phyloP scores from a whole-genome alignment of 768 basidiomycete species.

The Leccinum olivaceopallidum region DNA sequence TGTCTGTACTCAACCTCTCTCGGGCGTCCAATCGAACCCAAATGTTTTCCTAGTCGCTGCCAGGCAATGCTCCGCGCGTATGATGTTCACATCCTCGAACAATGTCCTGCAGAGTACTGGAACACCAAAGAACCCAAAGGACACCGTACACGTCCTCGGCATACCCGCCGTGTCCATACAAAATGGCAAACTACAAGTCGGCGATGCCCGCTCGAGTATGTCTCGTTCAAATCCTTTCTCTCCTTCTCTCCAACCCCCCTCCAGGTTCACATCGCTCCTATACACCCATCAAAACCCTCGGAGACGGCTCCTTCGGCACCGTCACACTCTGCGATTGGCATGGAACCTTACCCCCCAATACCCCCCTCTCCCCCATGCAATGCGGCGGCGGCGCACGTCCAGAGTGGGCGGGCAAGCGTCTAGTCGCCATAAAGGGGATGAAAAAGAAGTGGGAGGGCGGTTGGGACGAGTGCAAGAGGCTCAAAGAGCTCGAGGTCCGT shows the following conservation, averaged over 20 bases:
- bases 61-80: slow-evolving; percentile 37
- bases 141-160: slow-evolving; percentile 66
- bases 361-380: slow-evolving; percentile 92
- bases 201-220: slow-evolving; percentile 70
- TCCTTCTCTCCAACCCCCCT: slow-evolving; percentile 1
- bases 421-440: slow-evolving; percentile 98
- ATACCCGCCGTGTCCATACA: slow-evolving; percentile 77
- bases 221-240: slow-evolving; percentile 24
- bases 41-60: slow-evolving; percentile 24
- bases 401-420: slow-evolving; percentile 91
- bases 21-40: background rate
- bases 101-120: slow-evolving; percentile 30
- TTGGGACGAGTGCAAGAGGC: slow-evolving; percentile 94
- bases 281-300: slow-evolving; percentile 94
- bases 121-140: slow-evolving; percentile 41
- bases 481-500: slow-evolving; percentile 93
- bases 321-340: slow-evolving; percentile 99
- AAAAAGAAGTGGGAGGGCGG: slow-evolving; percentile 97
- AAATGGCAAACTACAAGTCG: slow-evolving; percentile 69
- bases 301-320: slow-evolving; percentile 98
- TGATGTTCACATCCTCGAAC: slow-evolving; percentile 35
- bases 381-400: slow-evolving; percentile 89
- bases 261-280: slow-evolving; percentile 85
- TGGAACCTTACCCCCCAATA: slow-evolving; percentile 89
- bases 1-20: background rate